Evolutionary conservation across 306 rosid species (phyloP).

Genomic region (Luffa aegyptiaca): DNA sequence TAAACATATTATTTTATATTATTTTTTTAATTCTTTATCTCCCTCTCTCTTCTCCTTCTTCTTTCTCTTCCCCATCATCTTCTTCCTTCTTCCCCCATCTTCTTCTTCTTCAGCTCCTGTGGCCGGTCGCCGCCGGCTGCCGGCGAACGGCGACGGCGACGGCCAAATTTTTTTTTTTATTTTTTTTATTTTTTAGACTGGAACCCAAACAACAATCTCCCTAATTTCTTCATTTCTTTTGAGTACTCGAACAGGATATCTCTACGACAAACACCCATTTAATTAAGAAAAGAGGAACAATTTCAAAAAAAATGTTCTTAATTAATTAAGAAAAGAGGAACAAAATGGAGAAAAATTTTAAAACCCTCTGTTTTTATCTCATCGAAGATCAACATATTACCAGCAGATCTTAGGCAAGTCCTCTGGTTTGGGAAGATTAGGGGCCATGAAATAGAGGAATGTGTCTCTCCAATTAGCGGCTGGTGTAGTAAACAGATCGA

Average conservation of each 20-base stretch:
- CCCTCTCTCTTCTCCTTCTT: too few species aligned
- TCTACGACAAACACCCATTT: slow-evolving; percentile 2
- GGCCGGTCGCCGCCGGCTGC: too few species aligned
- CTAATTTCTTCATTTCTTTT: slow-evolving; percentile 6
- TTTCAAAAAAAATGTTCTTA: too few species aligned
- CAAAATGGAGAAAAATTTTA: not conserved
- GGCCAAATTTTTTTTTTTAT: too few species aligned
- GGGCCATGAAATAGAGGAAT: slow-evolving; percentile 12
- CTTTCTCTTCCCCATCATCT: too few species aligned
- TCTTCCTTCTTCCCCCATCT: too few species aligned
- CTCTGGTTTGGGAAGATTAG: slow-evolving; percentile 29
- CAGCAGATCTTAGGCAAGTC: slow-evolving; percentile 29
- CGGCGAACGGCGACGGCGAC: too few species aligned
- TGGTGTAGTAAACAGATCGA: slow-evolving; percentile 10
- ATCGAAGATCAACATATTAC: not conserved
- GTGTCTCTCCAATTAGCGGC: slow-evolving; percentile 41
- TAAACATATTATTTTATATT: too few species aligned
- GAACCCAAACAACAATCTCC: slow-evolving; percentile 9
- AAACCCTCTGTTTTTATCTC: not conserved
- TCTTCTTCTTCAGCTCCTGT: too few species aligned
- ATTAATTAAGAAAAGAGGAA: too few species aligned
- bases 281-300: not conserved
- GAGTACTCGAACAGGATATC: slow-evolving; percentile 16
- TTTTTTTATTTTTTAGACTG: too few species aligned
- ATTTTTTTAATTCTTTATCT: too few species aligned